These are phyloP conservation scores for Blastobotrys aristatus DNA, from an alignment of 1,139 yeast genomes.

Conservation along the genomic window DNA sequence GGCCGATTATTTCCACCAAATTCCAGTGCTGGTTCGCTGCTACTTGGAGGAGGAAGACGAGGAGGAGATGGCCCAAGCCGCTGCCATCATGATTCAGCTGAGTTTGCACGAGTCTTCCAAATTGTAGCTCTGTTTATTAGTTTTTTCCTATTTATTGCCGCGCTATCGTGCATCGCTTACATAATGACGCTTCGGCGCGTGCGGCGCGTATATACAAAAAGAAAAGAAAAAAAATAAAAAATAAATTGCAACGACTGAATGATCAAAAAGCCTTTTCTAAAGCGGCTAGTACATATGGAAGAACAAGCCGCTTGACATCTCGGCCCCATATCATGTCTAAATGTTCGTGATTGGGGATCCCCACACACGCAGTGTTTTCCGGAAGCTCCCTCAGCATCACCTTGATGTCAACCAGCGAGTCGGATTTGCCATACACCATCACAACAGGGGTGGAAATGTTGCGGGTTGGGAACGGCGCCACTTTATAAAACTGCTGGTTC, in stretches of 20 bases:
- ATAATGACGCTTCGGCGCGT: neutral
- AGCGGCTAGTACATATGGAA: conserved; percentile 44
- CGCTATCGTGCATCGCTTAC: too few species aligned
- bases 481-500: conserved; percentile 40
- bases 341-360: conserved; percentile 68
- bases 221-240: neutral
- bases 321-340: conserved; percentile 87
- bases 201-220: neutral
- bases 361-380: conserved; percentile 33
- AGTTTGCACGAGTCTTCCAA: too few species aligned
- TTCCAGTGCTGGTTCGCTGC: too few species aligned
- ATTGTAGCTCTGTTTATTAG: too few species aligned
- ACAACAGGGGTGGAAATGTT: conserved; percentile 68
- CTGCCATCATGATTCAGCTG: too few species aligned
- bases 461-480: conserved; percentile 60
- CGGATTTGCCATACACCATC: conserved; percentile 71
- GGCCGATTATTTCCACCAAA: too few species aligned
- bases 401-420: conserved; percentile 79
- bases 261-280: too few species aligned
- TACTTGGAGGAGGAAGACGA: too few species aligned
- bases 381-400: conserved; percentile 62
- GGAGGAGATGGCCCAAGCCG: too few species aligned
- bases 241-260: too few species aligned
- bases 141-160: neutral
- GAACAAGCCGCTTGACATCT: conserved; percentile 52